phyloP scores from a whole-genome alignment of 495 filamentous ascomycete species.

The Penicillium riverlandense region DNA sequence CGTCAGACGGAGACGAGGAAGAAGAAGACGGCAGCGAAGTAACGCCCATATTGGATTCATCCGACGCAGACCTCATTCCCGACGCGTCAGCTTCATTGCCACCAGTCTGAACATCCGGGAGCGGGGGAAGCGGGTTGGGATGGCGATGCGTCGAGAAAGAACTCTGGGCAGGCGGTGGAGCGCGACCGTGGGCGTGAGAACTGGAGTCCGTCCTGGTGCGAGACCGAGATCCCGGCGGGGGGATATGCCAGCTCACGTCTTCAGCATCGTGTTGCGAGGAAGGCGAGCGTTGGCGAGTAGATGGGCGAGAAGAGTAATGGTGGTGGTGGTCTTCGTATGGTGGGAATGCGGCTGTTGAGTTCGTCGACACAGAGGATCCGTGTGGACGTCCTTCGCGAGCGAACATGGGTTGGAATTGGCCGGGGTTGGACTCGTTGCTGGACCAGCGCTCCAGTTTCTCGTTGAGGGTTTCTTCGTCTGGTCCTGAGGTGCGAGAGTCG shows the following conservation, averaged over 20 bases:
- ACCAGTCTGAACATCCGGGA: conserved; percentile 10
- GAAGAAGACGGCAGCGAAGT: conserved; percentile 15
- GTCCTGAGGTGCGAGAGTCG: conserved; percentile 33
- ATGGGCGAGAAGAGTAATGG: conserved; percentile 2
- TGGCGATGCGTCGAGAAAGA: conserved; percentile 22
- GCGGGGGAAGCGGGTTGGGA: conserved; percentile 22
- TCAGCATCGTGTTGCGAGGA: conserved; percentile 2
- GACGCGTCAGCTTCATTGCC: not conserved
- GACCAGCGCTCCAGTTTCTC: conserved; percentile 28
- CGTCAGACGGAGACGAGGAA: conserved; percentile 7
- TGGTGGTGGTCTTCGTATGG: conserved; percentile 26
- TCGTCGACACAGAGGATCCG: conserved; percentile 20
- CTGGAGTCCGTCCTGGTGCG: conserved; percentile 19
- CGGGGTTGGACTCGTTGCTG: conserved; percentile 18
- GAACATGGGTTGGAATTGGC: conserved; percentile 14
- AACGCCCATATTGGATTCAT: conserved; percentile 13
- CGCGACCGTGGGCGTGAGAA: conserved; percentile 5
- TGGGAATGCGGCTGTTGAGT: conserved; percentile 27
- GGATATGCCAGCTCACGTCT: conserved; percentile 7
- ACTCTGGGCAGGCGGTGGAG: conserved; percentile 16
- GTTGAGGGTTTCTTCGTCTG: conserved; percentile 19
- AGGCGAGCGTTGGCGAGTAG: conserved; percentile 2
- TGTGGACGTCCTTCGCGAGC: conserved; percentile 10
- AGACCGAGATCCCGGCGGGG: not conserved
- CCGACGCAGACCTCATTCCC: conserved; percentile 12